phyloP scores from a whole-genome alignment of 116 monocot species.

The Phalaenopsis hybrid region DNA sequence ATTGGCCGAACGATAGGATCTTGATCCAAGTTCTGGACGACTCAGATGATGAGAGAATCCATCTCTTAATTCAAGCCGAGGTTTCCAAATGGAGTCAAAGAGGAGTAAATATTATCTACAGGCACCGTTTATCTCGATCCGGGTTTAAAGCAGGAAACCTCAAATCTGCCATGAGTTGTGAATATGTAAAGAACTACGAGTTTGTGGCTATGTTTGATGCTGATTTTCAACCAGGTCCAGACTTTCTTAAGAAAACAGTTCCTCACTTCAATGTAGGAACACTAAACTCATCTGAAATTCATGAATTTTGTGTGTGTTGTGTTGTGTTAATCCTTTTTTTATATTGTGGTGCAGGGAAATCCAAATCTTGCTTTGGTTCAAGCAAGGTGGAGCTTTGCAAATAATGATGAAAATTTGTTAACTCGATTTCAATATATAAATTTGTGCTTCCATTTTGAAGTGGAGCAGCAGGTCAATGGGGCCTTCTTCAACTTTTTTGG shows the following conservation, averaged over 20 bases:
- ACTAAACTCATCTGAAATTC: background rate
- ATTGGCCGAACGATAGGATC: constrained; percentile 39
- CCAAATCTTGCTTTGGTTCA: constrained; percentile 46
- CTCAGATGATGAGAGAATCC: constrained; percentile 36
- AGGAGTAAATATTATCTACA: constrained; percentile 34
- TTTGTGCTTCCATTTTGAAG: constrained; percentile 44
- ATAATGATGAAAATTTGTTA: constrained; percentile 37
- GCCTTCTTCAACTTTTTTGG: constrained; percentile 45
- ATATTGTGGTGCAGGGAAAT: constrained; percentile 27
- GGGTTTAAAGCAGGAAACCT: constrained; percentile 55
- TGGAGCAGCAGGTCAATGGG: constrained; percentile 52
- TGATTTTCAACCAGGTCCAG: constrained; percentile 37
- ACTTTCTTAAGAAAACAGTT: constrained; percentile 46
- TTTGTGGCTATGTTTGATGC: constrained; percentile 41
- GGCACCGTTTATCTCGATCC: constrained; percentile 23
- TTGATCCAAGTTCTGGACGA: constrained; percentile 55
- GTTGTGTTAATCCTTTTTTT: background rate
- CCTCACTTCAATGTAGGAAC: constrained; percentile 36
- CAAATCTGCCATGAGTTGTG: constrained; percentile 42
- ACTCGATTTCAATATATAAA: constrained; percentile 40
- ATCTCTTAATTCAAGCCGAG: constrained; percentile 23
- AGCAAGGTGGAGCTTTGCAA: constrained; percentile 46
- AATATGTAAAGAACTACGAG: constrained; percentile 37
- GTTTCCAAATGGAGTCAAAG: constrained; percentile 30
- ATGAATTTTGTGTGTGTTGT: background rate